Conservation (phyloP, 75 land plant species). For the Sequoia sempervirens region DNA sequence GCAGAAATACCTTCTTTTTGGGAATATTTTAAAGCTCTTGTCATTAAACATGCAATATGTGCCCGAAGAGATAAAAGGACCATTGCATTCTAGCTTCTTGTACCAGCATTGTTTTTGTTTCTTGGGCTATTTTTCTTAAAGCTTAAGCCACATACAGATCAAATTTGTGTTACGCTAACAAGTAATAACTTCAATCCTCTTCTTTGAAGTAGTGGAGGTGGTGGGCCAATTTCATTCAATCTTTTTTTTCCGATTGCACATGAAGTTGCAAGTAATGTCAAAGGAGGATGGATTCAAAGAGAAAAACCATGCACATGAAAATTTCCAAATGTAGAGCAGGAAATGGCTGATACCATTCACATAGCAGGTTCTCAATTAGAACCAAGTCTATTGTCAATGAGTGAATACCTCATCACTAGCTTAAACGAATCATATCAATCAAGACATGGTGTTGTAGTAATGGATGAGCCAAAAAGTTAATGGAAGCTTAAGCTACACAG, state of each 20-base stretch:
- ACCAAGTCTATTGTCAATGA: slow-evolving; percentile 58
- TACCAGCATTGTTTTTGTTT: slow-evolving; percentile 65
- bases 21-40: slow-evolving; percentile 54
- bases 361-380: slow-evolving; percentile 62
- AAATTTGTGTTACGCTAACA: slow-evolving; percentile 52
- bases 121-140: slow-evolving; percentile 58
- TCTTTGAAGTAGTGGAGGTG: slow-evolving; percentile 68
- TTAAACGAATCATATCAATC: slow-evolving; percentile 80
- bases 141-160: slow-evolving; percentile 75
- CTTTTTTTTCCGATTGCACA: slow-evolving; percentile 46
- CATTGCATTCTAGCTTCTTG: slow-evolving; percentile 63
- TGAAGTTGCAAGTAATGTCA: slow-evolving; percentile 52
- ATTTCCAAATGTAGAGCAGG: slow-evolving; percentile 62
- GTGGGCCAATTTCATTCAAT: slow-evolving; percentile 82
- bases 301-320: slow-evolving; percentile 43
- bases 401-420: slow-evolving; percentile 74
- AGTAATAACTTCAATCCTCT: slow-evolving; percentile 75
- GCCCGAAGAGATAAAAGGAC: slow-evolving; percentile 68
- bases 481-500: slow-evolving; percentile 61
- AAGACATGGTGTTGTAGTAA: slow-evolving; percentile 81
- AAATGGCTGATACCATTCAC: slow-evolving; percentile 46
- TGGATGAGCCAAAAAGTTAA: slow-evolving; percentile 56
- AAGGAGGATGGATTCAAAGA: slow-evolving; percentile 74
- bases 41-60: slow-evolving; percentile 56
- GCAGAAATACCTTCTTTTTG: slow-evolving; percentile 41